Percentiles rank a stretch among this genome's conserved stretches.
phyloP scores from a whole-genome alignment of 257 asterid species.

The Gynochthodes officinalis region DNA sequence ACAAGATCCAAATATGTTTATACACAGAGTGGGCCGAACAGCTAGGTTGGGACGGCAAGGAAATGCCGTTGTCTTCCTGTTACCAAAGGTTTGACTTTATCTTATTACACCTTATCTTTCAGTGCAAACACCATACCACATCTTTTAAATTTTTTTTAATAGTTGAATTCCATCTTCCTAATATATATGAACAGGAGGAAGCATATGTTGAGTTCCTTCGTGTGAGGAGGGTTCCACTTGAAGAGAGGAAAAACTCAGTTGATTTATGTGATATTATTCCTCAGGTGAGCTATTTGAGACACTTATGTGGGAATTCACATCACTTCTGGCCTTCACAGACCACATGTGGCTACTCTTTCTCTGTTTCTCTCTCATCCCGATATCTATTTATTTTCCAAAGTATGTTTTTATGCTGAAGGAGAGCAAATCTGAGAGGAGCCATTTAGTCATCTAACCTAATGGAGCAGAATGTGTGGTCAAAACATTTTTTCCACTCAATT shows the following conservation, averaged over 20 bases:
- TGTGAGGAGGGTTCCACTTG: constrained; percentile 66
- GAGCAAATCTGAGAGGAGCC: not conserved
- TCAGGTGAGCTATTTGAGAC: constrained; percentile 42
- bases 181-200: constrained; percentile 58
- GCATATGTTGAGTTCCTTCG: constrained; percentile 79
- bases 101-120: not conserved
- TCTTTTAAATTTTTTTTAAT: not conserved
- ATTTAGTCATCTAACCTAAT: not conserved
- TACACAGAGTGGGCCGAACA: constrained; percentile 98
- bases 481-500: not conserved
- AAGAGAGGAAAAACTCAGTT: constrained; percentile 53
- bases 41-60: constrained; percentile 97
- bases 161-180: not conserved
- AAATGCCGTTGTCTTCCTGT: constrained; percentile 67
- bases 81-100: constrained; percentile 60
- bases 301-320: not conserved
- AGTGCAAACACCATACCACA: not conserved
- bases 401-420: not conserved
- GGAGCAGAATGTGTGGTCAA: not conserved
- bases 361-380: not conserved
- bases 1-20: constrained; percentile 86
- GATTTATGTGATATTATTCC: constrained; percentile 66
- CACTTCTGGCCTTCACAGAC: not conserved
- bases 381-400: not conserved
- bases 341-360: not conserved